Evolutionary conservation across 257 asterid species (phyloP).

Genomic region (Lithospermum erythrorhizon): DNA sequence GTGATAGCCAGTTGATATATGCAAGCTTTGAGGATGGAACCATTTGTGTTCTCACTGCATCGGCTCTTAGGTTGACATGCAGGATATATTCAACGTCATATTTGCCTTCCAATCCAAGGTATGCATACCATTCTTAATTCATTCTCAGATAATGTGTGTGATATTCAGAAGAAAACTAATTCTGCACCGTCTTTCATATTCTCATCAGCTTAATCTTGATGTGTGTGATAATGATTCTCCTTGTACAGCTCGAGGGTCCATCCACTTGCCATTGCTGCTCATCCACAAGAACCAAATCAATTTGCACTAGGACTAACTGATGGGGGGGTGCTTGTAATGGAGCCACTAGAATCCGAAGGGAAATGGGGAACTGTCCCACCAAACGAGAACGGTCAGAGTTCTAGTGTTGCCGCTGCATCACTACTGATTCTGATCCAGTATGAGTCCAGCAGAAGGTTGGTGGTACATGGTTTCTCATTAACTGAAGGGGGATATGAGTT

Average conservation of each 20-base stretch:
- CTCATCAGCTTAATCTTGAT: background rate
- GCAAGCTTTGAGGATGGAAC: constrained; percentile 12
- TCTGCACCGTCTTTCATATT: background rate
- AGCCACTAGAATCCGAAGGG: constrained; percentile 46
- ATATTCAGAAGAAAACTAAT: no score
- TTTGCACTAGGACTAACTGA: constrained; percentile 57
- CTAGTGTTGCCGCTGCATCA: constrained; percentile 14
- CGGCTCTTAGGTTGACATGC: constrained; percentile 39
- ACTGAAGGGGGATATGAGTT: background rate
- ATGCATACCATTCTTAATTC: background rate
- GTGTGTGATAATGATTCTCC: background rate
- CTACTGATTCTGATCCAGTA: constrained; percentile 22
- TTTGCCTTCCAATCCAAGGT: constrained; percentile 41
- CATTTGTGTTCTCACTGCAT: constrained; percentile 10
- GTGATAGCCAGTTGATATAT: constrained; percentile 49
- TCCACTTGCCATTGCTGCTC: constrained; percentile 47
- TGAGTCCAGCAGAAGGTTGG: constrained; percentile 3
- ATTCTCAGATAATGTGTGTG: background rate
- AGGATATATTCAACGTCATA: constrained; percentile 44
- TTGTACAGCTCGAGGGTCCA: constrained; percentile 31
- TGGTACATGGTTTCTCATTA: background rate
- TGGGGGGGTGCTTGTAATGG: constrained; percentile 56
- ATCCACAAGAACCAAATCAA: constrained; percentile 50
- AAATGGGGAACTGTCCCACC: constrained; percentile 45
- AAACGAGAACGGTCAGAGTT: constrained; percentile 27